Evolutionary conservation across 257 asterid species (phyloP).

Genomic region (Penstemon eatonii): DNA sequence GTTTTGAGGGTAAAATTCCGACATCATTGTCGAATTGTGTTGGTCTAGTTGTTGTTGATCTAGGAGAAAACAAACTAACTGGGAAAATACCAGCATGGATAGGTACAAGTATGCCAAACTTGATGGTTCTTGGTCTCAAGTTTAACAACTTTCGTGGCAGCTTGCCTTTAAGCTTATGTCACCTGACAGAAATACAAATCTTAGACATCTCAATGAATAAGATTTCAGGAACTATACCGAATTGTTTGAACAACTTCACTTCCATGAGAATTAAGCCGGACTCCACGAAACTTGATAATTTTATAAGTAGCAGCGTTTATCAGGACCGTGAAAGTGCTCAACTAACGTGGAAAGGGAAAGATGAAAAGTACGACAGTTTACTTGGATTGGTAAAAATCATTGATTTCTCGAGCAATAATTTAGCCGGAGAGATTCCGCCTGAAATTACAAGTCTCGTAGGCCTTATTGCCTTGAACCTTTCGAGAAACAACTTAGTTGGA

Average conservation of each 20-base stretch:
- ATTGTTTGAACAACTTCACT: slow-evolving; percentile 25
- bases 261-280: not conserved
- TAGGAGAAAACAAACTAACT: slow-evolving; percentile 26
- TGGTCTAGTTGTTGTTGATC: slow-evolving; percentile 10
- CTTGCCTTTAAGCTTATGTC: slow-evolving; percentile 26
- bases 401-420: slow-evolving; percentile 29
- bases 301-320: too few relatives aligned
- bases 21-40: slow-evolving; percentile 5
- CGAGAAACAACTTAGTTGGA: slow-evolving; percentile 26
- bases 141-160: slow-evolving; percentile 23
- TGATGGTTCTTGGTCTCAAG: slow-evolving; percentile 20
- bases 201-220: slow-evolving; percentile 30
- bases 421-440: slow-evolving; percentile 25
- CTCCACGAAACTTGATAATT: not conserved
- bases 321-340: not conserved
- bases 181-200: slow-evolving; percentile 16
- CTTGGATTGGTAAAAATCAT: slow-evolving; percentile 20
- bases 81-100: slow-evolving; percentile 32
- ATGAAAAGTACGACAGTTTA: not conserved
- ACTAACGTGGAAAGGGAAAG: slow-evolving; percentile 25
- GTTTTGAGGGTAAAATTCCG: slow-evolving; percentile 30
- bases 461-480: slow-evolving; percentile 27
- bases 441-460: slow-evolving; percentile 20
- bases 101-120: not conserved
- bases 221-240: slow-evolving; percentile 28